Percentiles rank a stretch among this genome's conserved stretches.
These are phyloP conservation scores for Pogostemon cablin DNA, from an alignment of 257 asterid genomes.

Conservation along the genomic window DNA sequence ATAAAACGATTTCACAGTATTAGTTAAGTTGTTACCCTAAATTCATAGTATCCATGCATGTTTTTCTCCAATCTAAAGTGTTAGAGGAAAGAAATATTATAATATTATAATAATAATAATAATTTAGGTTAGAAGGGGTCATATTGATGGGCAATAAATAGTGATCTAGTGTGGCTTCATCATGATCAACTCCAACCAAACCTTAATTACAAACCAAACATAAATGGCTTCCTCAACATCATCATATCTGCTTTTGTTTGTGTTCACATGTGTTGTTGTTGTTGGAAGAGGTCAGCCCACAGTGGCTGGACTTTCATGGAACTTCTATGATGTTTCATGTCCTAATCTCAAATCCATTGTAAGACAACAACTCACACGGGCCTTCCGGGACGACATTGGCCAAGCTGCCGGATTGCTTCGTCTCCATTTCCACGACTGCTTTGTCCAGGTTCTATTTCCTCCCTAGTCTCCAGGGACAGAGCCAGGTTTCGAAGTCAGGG, in stretches of 20 bases:
- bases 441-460: constrained; percentile 39
- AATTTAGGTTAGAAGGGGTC: no score
- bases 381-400: constrained; percentile 54
- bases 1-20: no score
- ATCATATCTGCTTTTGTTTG: constrained; percentile 4
- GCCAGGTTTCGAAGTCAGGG: no score
- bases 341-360: constrained; percentile 55
- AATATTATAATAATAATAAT: no score
- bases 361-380: constrained; percentile 45
- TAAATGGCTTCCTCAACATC: constrained; percentile 30
- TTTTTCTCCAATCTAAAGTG: no score
- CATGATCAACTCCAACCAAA: not conserved
- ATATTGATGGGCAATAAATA: not conserved
- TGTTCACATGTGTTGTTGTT: constrained; percentile 8
- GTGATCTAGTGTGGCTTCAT: not conserved
- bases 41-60: no score
- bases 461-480: no score
- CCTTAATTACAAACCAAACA: not conserved
- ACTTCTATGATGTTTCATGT: constrained; percentile 48
- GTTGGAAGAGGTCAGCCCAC: constrained; percentile 43
- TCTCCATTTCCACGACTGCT: constrained; percentile 80
- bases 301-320: constrained; percentile 56
- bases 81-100: no score
- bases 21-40: no score
- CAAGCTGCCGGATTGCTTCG: constrained; percentile 84